These are phyloP conservation scores for Penium margaritaceum DNA, from an alignment of 139 green algal genomes.

Conservation along the genomic window DNA sequence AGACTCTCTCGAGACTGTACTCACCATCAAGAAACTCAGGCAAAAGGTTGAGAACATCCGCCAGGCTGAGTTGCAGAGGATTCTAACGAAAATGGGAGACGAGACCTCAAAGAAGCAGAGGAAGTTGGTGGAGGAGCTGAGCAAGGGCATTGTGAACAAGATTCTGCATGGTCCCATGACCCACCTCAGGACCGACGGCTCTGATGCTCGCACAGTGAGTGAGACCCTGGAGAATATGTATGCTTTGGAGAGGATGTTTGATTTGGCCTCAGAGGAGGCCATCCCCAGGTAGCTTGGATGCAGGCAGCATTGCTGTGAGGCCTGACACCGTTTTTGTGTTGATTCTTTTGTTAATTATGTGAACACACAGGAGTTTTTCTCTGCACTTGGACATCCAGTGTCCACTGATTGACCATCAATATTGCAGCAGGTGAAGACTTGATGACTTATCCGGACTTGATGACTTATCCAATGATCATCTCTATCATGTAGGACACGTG, in stretches of 20 bases:
- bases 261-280: conserved; percentile 54
- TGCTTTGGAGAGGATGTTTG: conserved; percentile 96
- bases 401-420: too few species aligned
- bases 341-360: too few species aligned
- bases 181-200: conserved; percentile 83
- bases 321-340: too few species aligned
- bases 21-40: conserved; percentile 93
- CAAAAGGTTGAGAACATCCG: conserved; percentile 86
- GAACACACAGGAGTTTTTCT: too few species aligned
- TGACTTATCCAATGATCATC: too few species aligned
- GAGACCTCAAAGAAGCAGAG: conserved; percentile 93
- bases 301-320: too few species aligned
- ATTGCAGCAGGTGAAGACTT: too few species aligned
- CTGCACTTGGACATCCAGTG: too few species aligned
- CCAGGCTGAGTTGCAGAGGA: conserved; percentile 83
- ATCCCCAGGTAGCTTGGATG: too few species aligned
- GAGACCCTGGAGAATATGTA: conserved; percentile 97
- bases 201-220: conserved; percentile 70
- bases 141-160: conserved; percentile 94
- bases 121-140: conserved; percentile 88
- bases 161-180: conserved; percentile 97
- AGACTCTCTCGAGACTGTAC: conserved; percentile 93
- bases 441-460: too few species aligned
- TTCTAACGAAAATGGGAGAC: conserved; percentile 68
- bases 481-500: too few species aligned